Base-by-base conservation (phyloP, 768 basidiomycete genomes). In the Paxillus rubicundulus region DNA sequence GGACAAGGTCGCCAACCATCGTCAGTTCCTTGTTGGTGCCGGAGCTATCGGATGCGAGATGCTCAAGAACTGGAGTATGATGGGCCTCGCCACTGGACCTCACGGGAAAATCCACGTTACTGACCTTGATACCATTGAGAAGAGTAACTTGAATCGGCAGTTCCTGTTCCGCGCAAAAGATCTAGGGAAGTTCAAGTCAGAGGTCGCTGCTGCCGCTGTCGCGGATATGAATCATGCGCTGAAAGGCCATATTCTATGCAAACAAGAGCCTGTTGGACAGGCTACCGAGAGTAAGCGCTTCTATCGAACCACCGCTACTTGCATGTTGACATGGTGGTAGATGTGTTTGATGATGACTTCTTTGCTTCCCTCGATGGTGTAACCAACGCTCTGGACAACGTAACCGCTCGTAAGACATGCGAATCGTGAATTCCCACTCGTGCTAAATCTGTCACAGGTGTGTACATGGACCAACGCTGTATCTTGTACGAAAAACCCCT, bases 51-150 rank as follows among this genome's bases (percentile, higher is more conserved):
- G 97, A 17, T 99, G 97, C 66, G 97, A 99, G 74, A 98, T 98
- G 97, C 74, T 99, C 63, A 99, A 99, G 79, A 99, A 98, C 72
- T 99, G 97, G 97, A 89, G 91, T 59, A 90, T 98, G 92, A 96
- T 98, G 80, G 97, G 97, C 55, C 75, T 99, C 42, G 95, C 82
- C 7, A 81, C 86, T 28, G 91, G 91, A 10, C 76, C 81, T 14
- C 77, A 84, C 38, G 97, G 91, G 9, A 72, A 79, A 47, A 90
- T 99, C 51, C 85, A 95, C 61, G 92, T 98, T 50, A 98, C 97
- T 5, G 97, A 99, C 70, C 72, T 99, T 62, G 97, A 99, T 70
- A 98, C 95, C 28, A 99, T 99, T 67, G 97, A 99, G 77, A 99
- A 99, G 82, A 94, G 91, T 62, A 99, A 99, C 70, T 72, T 99